These are phyloP conservation scores for Cladophialophora chaetospira DNA, from an alignment of 2,329 filamentous ascomycete species.

Conservation along the genomic window DNA sequence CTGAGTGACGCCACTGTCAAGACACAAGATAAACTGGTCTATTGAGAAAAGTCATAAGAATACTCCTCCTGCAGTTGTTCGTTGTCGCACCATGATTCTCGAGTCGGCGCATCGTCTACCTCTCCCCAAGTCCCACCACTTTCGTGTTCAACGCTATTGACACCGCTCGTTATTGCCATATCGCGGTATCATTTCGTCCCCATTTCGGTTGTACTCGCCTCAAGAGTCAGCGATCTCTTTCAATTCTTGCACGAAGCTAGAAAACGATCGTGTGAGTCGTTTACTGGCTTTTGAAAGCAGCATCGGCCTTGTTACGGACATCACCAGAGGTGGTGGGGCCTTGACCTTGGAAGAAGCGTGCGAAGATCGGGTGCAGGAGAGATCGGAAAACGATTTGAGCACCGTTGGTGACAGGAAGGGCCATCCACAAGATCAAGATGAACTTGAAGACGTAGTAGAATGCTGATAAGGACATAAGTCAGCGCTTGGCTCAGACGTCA, in stretches of 20 bases:
- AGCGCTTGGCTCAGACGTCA: slow-evolving; percentile 99
- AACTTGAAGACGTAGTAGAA: slow-evolving; percentile 99
- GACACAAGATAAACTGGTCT: slow-evolving; percentile 22
- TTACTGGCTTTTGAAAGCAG: slow-evolving; percentile 63
- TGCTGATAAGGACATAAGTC: slow-evolving; percentile 69
- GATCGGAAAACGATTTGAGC: slow-evolving; percentile 97
- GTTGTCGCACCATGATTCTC: not conserved
- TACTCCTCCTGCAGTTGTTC: slow-evolving; percentile 16
- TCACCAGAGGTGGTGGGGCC: slow-evolving; percentile 74
- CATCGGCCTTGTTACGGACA: slow-evolving; percentile 84
- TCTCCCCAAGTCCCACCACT: not conserved
- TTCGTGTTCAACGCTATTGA: not conserved
- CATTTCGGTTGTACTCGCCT: slow-evolving; percentile 15
- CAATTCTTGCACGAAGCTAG: slow-evolving; percentile 19
- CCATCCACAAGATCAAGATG: slow-evolving; percentile 93
- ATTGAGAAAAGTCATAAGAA: slow-evolving; percentile 23
- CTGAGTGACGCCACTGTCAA: slow-evolving; percentile 2
- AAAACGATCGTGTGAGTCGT: slow-evolving; percentile 29
- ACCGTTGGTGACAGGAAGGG: slow-evolving; percentile 93
- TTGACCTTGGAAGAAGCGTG: slow-evolving; percentile 78
- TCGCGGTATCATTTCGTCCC: slow-evolving; percentile 2
- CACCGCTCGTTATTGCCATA: not conserved
- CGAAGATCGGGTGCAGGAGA: slow-evolving; percentile 86
- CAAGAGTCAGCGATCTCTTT: slow-evolving; percentile 24
- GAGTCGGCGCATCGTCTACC: not conserved